These are phyloP conservation scores for Aspergillus kassunensis DNA, from an alignment of 495 filamentous ascomycete genomes.

Conservation along the genomic window DNA sequence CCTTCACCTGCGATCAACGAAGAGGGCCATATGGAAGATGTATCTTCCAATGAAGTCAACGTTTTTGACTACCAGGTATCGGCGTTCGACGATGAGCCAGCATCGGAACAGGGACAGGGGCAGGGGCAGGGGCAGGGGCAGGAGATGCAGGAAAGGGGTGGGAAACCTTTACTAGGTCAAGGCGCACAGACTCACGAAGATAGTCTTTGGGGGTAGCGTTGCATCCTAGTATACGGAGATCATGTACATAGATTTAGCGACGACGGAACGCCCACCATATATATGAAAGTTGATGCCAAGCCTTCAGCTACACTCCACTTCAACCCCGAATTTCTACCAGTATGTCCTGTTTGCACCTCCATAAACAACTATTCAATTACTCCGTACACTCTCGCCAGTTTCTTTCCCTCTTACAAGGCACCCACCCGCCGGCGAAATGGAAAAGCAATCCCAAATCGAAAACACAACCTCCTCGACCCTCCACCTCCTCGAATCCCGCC, in stretches of 20 bases:
- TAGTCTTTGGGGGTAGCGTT: slow-evolving; percentile 7
- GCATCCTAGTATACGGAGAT: slow-evolving; percentile 1
- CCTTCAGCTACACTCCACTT: not conserved
- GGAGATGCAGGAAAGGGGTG: slow-evolving; percentile 38
- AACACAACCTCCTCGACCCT: slow-evolving; percentile 50
- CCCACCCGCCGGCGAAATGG: too few relatives aligned
- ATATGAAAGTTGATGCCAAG: not conserved
- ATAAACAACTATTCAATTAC: not conserved
- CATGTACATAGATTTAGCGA: not conserved
- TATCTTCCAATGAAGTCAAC: slow-evolving; percentile 27
- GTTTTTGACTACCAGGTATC: slow-evolving; percentile 43
- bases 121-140: slow-evolving; percentile 19
- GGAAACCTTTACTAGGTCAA: slow-evolving; percentile 22
- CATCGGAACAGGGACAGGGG: too few relatives aligned
- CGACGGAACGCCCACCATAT: not conserved
- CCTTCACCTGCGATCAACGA: slow-evolving; percentile 11
- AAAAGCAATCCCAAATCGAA: slow-evolving; percentile 13
- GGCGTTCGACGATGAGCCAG: slow-evolving; percentile 30
- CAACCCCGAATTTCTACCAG: too few relatives aligned
- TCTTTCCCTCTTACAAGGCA: slow-evolving; percentile 3
- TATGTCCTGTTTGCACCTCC: not conserved
- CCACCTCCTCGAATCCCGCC: slow-evolving; percentile 70
- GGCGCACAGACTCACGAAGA: slow-evolving; percentile 7
- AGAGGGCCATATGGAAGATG: not conserved
- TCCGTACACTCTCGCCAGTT: not conserved